A percentile compares a stretch with the other conserved stretches of the same genome.
Conservation (phyloP, 208 protist genomes). For the Crithidia expoeki region DNA sequence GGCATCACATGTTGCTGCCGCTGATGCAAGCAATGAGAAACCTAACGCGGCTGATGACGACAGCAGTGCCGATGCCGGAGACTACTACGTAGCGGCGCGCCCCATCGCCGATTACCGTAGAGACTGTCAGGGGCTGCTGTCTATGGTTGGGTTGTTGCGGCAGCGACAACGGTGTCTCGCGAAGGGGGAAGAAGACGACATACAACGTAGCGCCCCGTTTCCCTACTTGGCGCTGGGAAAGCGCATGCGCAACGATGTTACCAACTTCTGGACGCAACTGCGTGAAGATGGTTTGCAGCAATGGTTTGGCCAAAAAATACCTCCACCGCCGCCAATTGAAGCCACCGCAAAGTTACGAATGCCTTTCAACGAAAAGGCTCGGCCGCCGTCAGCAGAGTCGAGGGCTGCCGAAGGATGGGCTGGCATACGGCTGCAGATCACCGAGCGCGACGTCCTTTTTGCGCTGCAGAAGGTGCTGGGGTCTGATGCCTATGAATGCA, state of each 20-base stretch:
- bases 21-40: not conserved
- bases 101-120: conserved; percentile 26
- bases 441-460: conserved; percentile 59
- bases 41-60: not conserved
- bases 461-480: conserved; percentile 34
- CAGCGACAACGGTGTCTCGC: too few species aligned
- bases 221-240: not conserved
- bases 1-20: too few species aligned
- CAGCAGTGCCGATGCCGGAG: not conserved
- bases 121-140: conserved; percentile 18
- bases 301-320: conserved; percentile 9
- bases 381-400: not conserved
- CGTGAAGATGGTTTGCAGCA: conserved; percentile 11
- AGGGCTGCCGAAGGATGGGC: conserved; percentile 4
- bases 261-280: conserved; percentile 20
- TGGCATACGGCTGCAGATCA: conserved; percentile 33
- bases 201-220: not conserved
- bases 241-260: not conserved
- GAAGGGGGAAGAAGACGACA: not conserved
- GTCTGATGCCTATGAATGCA: too few species aligned
- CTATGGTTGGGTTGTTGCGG: conserved; percentile 8
- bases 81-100: conserved; percentile 13
- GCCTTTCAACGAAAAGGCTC: too few species aligned
- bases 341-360: not conserved
- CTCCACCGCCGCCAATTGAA: not conserved